Evolutionary conservation across 768 basidiomycete genomes (phyloP), one percentile per base, ranked within the genome.

Genomic region (Boletus huronensis): DNA sequence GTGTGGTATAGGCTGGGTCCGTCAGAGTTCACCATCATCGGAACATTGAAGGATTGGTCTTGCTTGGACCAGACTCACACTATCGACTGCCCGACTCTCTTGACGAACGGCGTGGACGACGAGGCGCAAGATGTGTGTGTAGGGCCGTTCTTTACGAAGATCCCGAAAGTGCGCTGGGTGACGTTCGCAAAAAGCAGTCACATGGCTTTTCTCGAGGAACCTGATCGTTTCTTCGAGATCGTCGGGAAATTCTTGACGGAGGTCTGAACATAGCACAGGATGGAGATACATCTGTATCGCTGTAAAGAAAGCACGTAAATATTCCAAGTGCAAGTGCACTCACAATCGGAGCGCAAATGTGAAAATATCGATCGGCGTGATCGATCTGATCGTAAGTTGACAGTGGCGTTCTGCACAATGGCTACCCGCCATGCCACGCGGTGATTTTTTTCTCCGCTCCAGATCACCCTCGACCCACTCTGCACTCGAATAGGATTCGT

Each of bases 11-110:
- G 61, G 54, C 16, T 58, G 40, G 53, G 65, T 35, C 13, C 69
- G 6, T 70, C 70, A 25, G 74, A 77, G 58, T 76, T 77, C 58
- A 63, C 64, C 32, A 70, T 74, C 19, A 67, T 71, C 10, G 77
- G 77, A 0, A 65, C 75, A 0, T 53, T 82, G 39, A 76, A 76
- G 59, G 58, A 69, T 2, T 84, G 82, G 82, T 65, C 72, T 13
- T 74, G 81, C 47, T 61, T 79, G 14, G 74, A 77, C 38, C 68
- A 74, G 11, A 63, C 82, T 9, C 67, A 73, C 55, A 73, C 67
- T 5, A 77, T 81, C 26, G 36, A 52, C 6, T 67, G 69, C 7
- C 70, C 75, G 1, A 75, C 75, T 0, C 65, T 82, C 28, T 50
- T 76, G 31, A 71, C 70, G 40, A 75, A 76, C 31, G 75, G 73